Percentiles rank a stretch among this genome's conserved stretches.
Conservation (phyloP, 805 yeast species). For the Lipomyces yamanashiensis region DNA sequence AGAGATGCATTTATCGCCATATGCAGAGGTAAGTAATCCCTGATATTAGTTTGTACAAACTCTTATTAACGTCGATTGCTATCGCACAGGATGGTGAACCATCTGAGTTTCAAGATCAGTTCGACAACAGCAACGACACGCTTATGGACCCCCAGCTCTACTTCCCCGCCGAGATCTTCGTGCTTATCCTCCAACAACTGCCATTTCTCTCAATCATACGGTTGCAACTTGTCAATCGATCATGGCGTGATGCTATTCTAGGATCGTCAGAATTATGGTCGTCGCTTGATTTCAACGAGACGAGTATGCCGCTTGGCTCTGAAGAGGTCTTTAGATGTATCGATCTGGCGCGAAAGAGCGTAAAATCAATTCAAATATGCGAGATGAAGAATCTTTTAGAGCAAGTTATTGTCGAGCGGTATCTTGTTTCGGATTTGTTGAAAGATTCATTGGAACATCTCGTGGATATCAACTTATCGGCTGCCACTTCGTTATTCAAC, state of each 20-base stretch:
- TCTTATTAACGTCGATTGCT: too few relatives aligned
- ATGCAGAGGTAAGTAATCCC: not conserved
- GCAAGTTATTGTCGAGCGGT: conserved; percentile 4
- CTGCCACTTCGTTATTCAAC: conserved; percentile 1
- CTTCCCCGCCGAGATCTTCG: conserved; percentile 21
- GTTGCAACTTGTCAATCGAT: conserved; percentile 5
- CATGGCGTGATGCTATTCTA: conserved; percentile 19
- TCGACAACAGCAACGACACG: too few relatives aligned
- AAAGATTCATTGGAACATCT: not conserved
- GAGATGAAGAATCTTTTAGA: conserved; percentile 2
- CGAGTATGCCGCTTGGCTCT: not conserved
- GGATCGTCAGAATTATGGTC: conserved; percentile 17
- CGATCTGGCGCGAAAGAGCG: not conserved
- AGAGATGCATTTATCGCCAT: not conserved
- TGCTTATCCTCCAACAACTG: conserved; percentile 8
- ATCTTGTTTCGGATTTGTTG: not conserved
- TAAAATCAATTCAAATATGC: not conserved
- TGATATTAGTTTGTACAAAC: not conserved
- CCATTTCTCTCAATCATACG: conserved; percentile 18
- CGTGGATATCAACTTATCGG: not conserved
- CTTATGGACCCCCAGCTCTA: conserved; percentile 2
- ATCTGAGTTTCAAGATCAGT: not conserved
- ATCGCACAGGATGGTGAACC: not conserved
- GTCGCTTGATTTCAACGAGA: conserved; percentile 10
- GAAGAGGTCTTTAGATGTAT: conserved; percentile 6